Evolutionary conservation across 768 basidiomycete species (phyloP).

Genomic region (Mrakia hoshinonis): DNA sequence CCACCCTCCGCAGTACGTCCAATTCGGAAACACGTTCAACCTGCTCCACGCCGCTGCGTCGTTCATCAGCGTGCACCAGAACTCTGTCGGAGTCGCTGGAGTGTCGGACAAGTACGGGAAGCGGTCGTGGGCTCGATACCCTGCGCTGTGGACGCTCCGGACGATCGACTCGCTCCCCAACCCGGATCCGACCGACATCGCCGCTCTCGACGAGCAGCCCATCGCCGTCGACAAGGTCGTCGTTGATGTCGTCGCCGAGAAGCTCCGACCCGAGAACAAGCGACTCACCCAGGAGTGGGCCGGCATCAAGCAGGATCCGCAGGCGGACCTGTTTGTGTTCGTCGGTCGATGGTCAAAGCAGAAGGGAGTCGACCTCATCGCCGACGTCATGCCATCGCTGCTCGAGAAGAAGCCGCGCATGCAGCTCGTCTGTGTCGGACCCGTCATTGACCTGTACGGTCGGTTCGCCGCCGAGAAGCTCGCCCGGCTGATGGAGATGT

Average conservation of each 20-base stretch:
- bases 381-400: slow-evolving; percentile 86
- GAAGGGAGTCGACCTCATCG: slow-evolving; percentile 92
- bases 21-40: slow-evolving; percentile 97
- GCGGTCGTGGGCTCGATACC: slow-evolving; percentile 92
- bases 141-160: slow-evolving; percentile 89
- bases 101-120: slow-evolving; percentile 98
- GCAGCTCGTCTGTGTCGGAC: slow-evolving; percentile 80
- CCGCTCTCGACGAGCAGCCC: slow-evolving; percentile 74
- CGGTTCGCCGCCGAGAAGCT: slow-evolving; percentile 93
- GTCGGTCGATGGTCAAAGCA: slow-evolving; percentile 98
- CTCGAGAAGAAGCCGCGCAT: slow-evolving; percentile 77
- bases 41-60: slow-evolving; percentile 85
- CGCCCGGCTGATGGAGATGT: slow-evolving; percentile 84
- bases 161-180: slow-evolving; percentile 93
- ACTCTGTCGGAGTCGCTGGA: slow-evolving; percentile 86
- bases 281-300: slow-evolving; percentile 95
- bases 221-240: slow-evolving; percentile 61
- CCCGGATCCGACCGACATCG: slow-evolving; percentile 76
- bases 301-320: slow-evolving; percentile 78
- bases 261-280: slow-evolving; percentile 81
- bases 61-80: slow-evolving; percentile 86
- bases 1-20: slow-evolving; percentile 55
- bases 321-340: slow-evolving; percentile 86
- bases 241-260: slow-evolving; percentile 69
- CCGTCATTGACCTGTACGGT: slow-evolving; percentile 90